A percentile compares a stretch with the other conserved stretches of the same genome.
Conservation (phyloP, 1,284 basidiomycete species). For the Tilletia indica region DNA sequence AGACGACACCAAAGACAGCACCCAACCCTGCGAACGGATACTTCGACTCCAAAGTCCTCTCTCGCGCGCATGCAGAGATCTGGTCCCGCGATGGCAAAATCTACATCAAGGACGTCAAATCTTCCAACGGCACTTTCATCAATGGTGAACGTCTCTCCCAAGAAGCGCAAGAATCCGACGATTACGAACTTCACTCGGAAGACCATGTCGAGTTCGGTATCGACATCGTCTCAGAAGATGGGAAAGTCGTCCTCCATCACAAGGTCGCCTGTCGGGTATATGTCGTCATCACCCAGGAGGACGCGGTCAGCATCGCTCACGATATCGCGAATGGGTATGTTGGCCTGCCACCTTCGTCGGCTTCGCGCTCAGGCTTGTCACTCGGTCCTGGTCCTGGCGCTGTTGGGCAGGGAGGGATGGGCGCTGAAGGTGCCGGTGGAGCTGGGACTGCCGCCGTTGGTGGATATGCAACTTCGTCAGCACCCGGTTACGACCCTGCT, state of each 20-base stretch:
- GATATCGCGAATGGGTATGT: conserved; percentile 53
- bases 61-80: conserved; percentile 92
- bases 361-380: conserved; percentile 31
- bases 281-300: conserved; percentile 81
- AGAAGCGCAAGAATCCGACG: conserved; percentile 88
- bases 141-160: conserved; percentile 87
- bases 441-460: conserved; percentile 39
- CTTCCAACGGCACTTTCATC: conserved; percentile 97
- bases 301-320: conserved; percentile 61
- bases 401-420: conserved; percentile 19
- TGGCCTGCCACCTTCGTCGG: conserved; percentile 21
- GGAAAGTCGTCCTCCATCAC: conserved; percentile 96
- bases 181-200: conserved; percentile 88
- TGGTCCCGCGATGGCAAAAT: conserved; percentile 91
- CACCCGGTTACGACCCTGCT: too few species aligned
- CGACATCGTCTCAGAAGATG: conserved; percentile 97
- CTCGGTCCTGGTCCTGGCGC: conserved; percentile 44
- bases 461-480: conserved; percentile 36
- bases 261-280: conserved; percentile 93
- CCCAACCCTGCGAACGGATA: conserved; percentile 93
- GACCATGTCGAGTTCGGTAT: conserved; percentile 97
- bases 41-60: conserved; percentile 95
- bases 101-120: conserved; percentile 97
- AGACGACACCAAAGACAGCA: conserved; percentile 93
- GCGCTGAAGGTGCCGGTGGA: conserved; percentile 3